Percentiles rank a stretch among this genome's conserved stretches.
phyloP scores from a whole-genome alignment of 441 rosid genomes.

The Erysimum cheiri region DNA sequence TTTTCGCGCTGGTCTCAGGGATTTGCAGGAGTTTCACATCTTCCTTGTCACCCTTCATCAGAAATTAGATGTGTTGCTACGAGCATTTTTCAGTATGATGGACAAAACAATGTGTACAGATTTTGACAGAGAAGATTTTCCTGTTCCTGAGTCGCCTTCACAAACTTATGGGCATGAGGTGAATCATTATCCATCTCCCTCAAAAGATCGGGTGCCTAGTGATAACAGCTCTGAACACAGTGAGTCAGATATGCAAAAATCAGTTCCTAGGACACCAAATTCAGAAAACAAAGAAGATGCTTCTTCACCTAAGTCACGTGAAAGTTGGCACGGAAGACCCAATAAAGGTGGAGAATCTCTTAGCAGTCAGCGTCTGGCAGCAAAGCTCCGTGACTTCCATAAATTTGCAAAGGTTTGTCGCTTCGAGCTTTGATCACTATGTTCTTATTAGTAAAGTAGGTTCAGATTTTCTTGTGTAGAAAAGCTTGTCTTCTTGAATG shows the following conservation, averaged over 20 bases:
- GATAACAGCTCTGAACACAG: conserved; percentile 65
- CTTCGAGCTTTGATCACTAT: conserved; percentile 15
- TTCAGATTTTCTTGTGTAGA: not conserved
- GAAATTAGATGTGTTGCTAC: conserved; percentile 75
- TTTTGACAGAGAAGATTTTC: conserved; percentile 76
- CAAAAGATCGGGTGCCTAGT: conserved; percentile 58
- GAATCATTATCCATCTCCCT: conserved; percentile 59
- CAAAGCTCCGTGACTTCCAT: conserved; percentile 95
- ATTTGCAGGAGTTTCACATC: conserved; percentile 92
- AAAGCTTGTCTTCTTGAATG: not conserved
- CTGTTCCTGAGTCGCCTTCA: conserved; percentile 68
- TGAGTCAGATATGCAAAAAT: conserved; percentile 73
- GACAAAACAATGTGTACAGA: conserved; percentile 70
- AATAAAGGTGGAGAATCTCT: conserved; percentile 71
- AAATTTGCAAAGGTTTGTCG: conserved; percentile 86
- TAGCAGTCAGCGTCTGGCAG: conserved; percentile 79
- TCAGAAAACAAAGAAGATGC: conserved; percentile 83
- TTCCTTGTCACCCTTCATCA: conserved; percentile 95
- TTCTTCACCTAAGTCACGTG: conserved; percentile 75
- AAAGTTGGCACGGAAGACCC: conserved; percentile 78
- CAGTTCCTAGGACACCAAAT: conserved; percentile 61
- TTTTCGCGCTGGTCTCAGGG: conserved; percentile 89
- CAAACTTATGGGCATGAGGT: conserved; percentile 47
- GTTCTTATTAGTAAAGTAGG: not conserved
- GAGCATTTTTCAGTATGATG: conserved; percentile 76